A percentile compares a stretch with the other conserved stretches of the same genome.
Conservation (phyloP, 2,329 filamentous ascomycete species). For the Elsinoe australis region DNA sequence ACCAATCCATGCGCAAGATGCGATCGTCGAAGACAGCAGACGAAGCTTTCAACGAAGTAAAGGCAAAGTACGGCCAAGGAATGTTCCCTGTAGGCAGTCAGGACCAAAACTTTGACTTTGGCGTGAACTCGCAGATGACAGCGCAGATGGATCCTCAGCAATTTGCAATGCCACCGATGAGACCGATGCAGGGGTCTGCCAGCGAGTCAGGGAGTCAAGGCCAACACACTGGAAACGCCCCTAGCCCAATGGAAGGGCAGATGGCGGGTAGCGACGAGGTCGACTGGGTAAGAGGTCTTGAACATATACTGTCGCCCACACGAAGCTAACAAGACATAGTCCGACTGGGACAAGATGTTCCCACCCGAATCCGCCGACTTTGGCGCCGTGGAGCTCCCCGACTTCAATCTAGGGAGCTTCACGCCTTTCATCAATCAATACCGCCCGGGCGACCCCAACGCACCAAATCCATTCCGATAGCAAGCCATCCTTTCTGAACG, state of each 20-base stretch:
- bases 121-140: not conserved
- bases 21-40: slow-evolving; percentile 29
- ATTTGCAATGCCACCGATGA: slow-evolving; percentile 24
- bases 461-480: not conserved
- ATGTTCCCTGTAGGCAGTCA: not conserved
- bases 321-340: slow-evolving; percentile 27
- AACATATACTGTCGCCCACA: not conserved
- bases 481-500: too few relatives aligned
- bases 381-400: slow-evolving; percentile 29
- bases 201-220: slow-evolving; percentile 2
- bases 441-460: not conserved
- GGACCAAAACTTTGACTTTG: slow-evolving; percentile 4
- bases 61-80: not conserved
- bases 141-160: slow-evolving; percentile 21
- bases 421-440: slow-evolving; percentile 17
- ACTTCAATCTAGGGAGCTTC: slow-evolving; percentile 31
- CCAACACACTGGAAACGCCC: slow-evolving; percentile 19
- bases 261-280: slow-evolving; percentile 45
- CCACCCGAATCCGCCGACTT: slow-evolving; percentile 27
- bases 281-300: slow-evolving; percentile 56
- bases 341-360: slow-evolving; percentile 42
- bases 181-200: not conserved
- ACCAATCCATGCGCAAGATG: slow-evolving; percentile 51
- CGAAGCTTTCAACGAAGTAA: slow-evolving; percentile 17
- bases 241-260: slow-evolving; percentile 23